Evolutionary conservation across 768 basidiomycete species (phyloP).

Genomic region (Mycena alexandri): DNA sequence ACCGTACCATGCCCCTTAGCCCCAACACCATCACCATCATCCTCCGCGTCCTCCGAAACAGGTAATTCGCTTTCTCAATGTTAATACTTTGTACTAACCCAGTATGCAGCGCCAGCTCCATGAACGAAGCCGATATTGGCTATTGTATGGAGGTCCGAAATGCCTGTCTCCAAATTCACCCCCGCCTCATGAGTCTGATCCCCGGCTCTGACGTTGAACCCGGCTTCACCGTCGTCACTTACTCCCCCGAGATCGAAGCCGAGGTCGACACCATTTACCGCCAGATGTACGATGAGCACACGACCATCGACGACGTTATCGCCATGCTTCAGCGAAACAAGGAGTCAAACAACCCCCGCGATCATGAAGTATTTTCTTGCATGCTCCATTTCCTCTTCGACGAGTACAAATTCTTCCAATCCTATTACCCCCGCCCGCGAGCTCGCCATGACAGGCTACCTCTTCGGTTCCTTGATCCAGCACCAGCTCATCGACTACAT

Average conservation of each 20-base stretch:
- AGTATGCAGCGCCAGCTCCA: slow-evolving; percentile 70
- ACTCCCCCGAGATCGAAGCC: slow-evolving; percentile 88
- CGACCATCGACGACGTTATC: slow-evolving; percentile 95
- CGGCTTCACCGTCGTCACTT: slow-evolving; percentile 89
- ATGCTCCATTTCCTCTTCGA: slow-evolving; percentile 99
- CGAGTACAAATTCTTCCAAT: slow-evolving; percentile 99
- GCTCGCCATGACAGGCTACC: slow-evolving; percentile 93
- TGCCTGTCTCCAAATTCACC: slow-evolving; percentile 93
- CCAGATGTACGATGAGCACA: slow-evolving; percentile 97
- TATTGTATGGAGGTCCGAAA: slow-evolving; percentile 94
- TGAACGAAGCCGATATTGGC: slow-evolving; percentile 84
- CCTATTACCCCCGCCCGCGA: slow-evolving; percentile 94
- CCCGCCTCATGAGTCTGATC: slow-evolving; percentile 93
- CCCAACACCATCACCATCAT: slow-evolving; percentile 93
- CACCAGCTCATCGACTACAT: slow-evolving; percentile 93
- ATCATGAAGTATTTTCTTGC: slow-evolving; percentile 98
- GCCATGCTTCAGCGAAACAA: slow-evolving; percentile 88
- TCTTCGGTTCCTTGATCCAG: slow-evolving; percentile 97
- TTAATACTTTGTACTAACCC: slow-evolving; percentile 20
- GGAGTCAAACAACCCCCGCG: slow-evolving; percentile 82
- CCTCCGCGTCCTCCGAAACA: slow-evolving; percentile 87
- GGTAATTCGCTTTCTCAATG: slow-evolving; percentile 59
- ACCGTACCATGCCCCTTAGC: slow-evolving; percentile 87
- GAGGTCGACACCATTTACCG: slow-evolving; percentile 98
- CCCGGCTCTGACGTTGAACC: slow-evolving; percentile 91